A percentile compares a stretch with the other conserved stretches of the same genome.
These are phyloP conservation scores for Closterium sp. DNA, from an alignment of 139 green algal species.

Conservation along the genomic window DNA sequence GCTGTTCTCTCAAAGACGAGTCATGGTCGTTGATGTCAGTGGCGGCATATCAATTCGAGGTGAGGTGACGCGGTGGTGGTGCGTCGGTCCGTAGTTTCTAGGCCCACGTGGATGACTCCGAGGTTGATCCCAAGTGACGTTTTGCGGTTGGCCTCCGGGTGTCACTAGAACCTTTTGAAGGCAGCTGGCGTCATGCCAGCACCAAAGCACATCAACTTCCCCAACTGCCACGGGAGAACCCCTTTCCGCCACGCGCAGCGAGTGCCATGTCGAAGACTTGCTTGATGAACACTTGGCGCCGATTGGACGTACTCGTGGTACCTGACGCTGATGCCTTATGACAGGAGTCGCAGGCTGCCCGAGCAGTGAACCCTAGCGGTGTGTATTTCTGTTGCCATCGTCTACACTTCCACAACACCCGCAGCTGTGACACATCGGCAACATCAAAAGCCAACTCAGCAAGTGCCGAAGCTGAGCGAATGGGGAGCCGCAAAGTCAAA, in stretches of 20 bases:
- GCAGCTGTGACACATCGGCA: neutral
- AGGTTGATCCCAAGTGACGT: neutral
- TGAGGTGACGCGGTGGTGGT: neutral
- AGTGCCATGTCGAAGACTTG: neutral
- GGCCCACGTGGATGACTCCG: neutral
- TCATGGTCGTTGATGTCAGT: neutral
- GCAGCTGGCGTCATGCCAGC: neutral
- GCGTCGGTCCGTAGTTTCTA: neutral
- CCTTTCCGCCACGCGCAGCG: neutral
- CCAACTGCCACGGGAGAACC: neutral
- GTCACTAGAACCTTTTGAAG: neutral
- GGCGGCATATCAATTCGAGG: neutral
- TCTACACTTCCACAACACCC: neutral
- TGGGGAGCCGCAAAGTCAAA: neutral
- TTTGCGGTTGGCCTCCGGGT: neutral
- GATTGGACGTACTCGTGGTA: neutral
- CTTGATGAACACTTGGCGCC: neutral
- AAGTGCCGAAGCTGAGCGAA: neutral
- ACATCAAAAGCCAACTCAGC: neutral
- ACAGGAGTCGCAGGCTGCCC: too few relatives aligned
- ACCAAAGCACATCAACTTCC: neutral
- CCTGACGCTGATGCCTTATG: too few relatives aligned
- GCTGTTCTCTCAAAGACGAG: neutral
- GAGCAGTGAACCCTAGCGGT: neutral
- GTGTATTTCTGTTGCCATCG: neutral